Conservation (phyloP, 2,329 filamentous ascomycete species). For the Magnaporthiopsis poae region DNA sequence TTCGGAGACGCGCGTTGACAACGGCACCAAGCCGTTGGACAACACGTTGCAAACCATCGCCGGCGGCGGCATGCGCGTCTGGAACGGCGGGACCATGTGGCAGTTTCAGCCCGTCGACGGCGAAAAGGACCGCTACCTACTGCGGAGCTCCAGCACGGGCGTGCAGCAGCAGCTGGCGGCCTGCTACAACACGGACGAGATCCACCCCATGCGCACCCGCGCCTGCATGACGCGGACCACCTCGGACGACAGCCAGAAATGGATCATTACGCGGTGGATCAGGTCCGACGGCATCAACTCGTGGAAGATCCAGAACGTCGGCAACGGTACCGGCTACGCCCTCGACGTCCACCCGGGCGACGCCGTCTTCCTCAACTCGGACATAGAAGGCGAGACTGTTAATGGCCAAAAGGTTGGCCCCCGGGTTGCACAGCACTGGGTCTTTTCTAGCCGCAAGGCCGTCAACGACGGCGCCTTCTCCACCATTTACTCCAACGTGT, state of each 20-base stretch:
- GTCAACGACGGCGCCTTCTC: constrained; percentile 6
- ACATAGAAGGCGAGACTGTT: neutral
- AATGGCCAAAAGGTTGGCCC: neutral
- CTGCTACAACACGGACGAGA: constrained; percentile 7
- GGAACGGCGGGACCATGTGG: constrained; percentile 1
- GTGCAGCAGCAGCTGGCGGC: constrained; percentile 2
- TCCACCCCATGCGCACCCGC: constrained; percentile 3
- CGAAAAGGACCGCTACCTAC: neutral
- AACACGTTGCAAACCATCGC: constrained; percentile 1
- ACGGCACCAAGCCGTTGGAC: constrained; percentile 2
- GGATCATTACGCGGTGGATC: constrained; percentile 4
- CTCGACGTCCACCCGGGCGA: constrained; percentile 6
- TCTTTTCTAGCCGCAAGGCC: constrained; percentile 3
- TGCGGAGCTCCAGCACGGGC: constrained; percentile 2
- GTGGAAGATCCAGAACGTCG: constrained; percentile 7
- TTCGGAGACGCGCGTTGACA: constrained; percentile 8
- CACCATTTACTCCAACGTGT: constrained; percentile 2
- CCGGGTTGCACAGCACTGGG: constrained; percentile 7
- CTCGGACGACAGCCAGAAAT: constrained; percentile 5
- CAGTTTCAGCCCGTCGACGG: constrained; percentile 6
- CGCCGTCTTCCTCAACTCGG: neutral
- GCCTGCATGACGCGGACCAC: constrained; percentile 2
- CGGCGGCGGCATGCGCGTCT: constrained; percentile 6
- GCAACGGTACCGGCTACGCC: constrained; percentile 5
- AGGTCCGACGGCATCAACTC: constrained; percentile 2